A percentile compares a stretch with the other conserved stretches of the same genome.
These are phyloP conservation scores for Trametes gibbosa DNA, from an alignment of 768 basidiomycete species.

Conservation along the genomic window DNA sequence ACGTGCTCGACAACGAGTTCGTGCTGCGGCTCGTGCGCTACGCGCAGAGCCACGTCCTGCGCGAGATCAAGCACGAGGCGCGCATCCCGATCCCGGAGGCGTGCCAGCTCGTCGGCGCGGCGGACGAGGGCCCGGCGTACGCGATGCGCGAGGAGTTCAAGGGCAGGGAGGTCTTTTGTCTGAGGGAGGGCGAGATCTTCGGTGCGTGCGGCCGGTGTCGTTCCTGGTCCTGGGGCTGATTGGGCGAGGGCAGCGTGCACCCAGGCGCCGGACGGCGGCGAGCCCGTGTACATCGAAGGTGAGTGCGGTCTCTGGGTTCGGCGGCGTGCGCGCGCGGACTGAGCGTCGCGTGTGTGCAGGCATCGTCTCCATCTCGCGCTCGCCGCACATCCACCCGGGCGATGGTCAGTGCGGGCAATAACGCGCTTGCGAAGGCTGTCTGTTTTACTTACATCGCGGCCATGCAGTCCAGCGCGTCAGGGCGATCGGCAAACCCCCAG, in stretches of 20 bases:
- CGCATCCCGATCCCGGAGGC: slow-evolving; percentile 69
- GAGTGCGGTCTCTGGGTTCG: slow-evolving; percentile 27
- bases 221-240: not conserved
- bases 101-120: slow-evolving; percentile 73
- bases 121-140: slow-evolving; percentile 79
- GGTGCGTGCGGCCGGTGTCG: slow-evolving; percentile 44
- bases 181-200: slow-evolving; percentile 62
- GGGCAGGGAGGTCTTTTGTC: slow-evolving; percentile 48
- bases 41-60: slow-evolving; percentile 63
- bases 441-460: not conserved
- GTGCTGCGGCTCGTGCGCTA: slow-evolving; percentile 18
- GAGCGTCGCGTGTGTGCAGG: slow-evolving; percentile 9
- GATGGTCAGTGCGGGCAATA: slow-evolving; percentile 46
- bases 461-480: slow-evolving; percentile 62
- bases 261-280: slow-evolving; percentile 46
- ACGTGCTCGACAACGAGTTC: slow-evolving; percentile 20
- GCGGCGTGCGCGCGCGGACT: not conserved
- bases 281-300: slow-evolving; percentile 59
- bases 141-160: slow-evolving; percentile 33
- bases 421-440: not conserved
- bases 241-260: slow-evolving; percentile 47
- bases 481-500: slow-evolving; percentile 70
- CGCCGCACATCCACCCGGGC: slow-evolving; percentile 76
- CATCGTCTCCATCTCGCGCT: slow-evolving; percentile 50
- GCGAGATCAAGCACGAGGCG: slow-evolving; percentile 74